Evolutionary conservation across 108 stramenopile genomes (phyloP).

Genomic region (Nannochloropsis salina): DNA sequence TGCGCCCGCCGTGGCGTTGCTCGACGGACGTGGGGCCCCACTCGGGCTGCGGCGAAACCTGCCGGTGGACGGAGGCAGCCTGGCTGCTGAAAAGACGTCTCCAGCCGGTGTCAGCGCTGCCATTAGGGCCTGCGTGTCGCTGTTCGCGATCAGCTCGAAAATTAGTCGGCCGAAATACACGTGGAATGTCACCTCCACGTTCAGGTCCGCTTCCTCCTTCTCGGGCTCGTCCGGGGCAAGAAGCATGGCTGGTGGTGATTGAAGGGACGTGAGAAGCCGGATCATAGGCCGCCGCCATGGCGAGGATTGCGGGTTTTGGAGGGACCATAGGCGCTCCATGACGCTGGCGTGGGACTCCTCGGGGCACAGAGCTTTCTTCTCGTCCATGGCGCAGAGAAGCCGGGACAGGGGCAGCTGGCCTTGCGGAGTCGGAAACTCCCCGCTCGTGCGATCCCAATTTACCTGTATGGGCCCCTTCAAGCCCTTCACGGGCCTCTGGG

Average conservation of each 20-base stretch:
- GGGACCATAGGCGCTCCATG: neutral
- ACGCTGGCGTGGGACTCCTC: neutral
- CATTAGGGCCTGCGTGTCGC: neutral
- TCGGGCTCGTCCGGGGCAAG: neutral
- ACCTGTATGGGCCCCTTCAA: neutral
- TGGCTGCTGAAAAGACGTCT: neutral
- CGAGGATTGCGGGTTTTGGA: constrained; percentile 17
- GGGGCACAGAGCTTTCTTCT: neutral
- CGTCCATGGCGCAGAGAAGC: neutral
- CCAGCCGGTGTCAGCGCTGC: neutral
- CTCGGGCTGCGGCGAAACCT: neutral
- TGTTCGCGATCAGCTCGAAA: constrained; percentile 17
- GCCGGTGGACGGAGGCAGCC: neutral
- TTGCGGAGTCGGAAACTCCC: neutral
- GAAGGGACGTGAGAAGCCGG: neutral
- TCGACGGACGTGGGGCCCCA: neutral
- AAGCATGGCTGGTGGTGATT: neutral
- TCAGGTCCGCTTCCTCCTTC: neutral
- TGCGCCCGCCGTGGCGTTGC: neutral
- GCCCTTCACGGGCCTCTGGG: neutral
- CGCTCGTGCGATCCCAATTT: neutral
- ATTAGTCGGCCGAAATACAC: constrained; percentile 17
- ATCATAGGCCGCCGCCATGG: constrained; percentile 15
- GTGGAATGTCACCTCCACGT: neutral
- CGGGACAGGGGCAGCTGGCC: constrained; percentile 15